Percentiles rank a stretch among this genome's conserved stretches.
Evolutionary conservation across 2,329 filamentous ascomycete species (phyloP).

Genomic region (Aureobasidium subglaciale): DNA sequence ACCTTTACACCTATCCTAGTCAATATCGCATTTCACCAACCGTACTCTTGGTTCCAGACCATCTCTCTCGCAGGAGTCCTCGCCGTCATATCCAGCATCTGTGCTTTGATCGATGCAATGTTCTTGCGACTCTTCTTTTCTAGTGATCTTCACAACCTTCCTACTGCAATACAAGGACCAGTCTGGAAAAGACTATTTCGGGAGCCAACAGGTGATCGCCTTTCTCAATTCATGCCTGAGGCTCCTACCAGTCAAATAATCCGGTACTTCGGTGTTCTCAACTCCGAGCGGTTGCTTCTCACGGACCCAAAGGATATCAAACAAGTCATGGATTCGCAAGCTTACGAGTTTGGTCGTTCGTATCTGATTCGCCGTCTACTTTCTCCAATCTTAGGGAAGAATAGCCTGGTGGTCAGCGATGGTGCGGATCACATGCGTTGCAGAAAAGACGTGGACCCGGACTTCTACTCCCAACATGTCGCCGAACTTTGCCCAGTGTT

Average conservation of each 20-base stretch:
- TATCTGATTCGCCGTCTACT: conserved; percentile 10
- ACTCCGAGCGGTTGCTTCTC: conserved; percentile 5
- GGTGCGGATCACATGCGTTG: background rate
- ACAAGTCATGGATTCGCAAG: conserved; percentile 5
- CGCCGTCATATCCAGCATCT: background rate
- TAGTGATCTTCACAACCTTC: background rate
- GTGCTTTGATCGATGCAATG: background rate
- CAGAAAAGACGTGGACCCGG: background rate
- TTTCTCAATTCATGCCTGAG: background rate
- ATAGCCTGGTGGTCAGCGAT: background rate
- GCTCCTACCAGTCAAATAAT: background rate
- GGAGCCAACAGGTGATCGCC: background rate
- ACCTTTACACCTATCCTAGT: background rate
- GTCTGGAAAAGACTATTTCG: background rate
- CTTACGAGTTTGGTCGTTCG: conserved; percentile 8
- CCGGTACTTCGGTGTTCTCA: conserved; percentile 9
- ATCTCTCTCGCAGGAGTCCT: background rate
- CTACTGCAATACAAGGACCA: background rate
- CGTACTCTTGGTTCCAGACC: background rate
- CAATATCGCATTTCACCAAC: background rate
- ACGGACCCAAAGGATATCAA: conserved; percentile 5
- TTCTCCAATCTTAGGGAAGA: conserved; percentile 2
- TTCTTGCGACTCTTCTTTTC: background rate
- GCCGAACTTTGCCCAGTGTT: background rate
- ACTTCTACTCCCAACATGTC: background rate